These are phyloP conservation scores for Arbutus unedo DNA, from an alignment of 148 eudicot genomes.

Conservation along the genomic window DNA sequence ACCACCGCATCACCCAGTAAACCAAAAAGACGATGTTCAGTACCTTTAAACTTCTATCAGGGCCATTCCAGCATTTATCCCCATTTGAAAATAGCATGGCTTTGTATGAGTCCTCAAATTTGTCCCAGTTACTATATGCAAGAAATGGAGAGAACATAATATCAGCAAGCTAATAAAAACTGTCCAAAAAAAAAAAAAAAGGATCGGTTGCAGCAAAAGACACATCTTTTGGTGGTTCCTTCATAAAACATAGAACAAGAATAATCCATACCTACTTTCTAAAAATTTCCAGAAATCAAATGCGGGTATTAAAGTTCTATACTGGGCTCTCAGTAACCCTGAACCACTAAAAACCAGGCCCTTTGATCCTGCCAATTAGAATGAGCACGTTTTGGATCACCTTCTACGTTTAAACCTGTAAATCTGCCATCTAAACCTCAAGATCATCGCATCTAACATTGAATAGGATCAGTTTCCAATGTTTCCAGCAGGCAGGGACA, in stretches of 20 bases:
- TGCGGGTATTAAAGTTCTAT: neutral
- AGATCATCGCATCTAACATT: neutral
- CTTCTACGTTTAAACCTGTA: no score
- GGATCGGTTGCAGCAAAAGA: neutral
- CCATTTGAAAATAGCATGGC: conserved; percentile 75
- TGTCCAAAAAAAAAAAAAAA: neutral
- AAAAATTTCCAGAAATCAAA: neutral
- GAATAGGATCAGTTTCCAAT: neutral
- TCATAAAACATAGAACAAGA: neutral
- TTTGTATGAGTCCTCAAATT: conserved; percentile 83
- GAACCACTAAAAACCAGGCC: no score
- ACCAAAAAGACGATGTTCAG: neutral
- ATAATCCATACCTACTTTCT: neutral
- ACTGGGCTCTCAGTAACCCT: no score
- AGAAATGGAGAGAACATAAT: conserved; percentile 10
- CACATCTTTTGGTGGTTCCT: neutral
- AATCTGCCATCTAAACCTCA: neutral
- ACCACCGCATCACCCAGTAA: conserved; percentile 1
- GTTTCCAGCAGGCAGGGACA: conserved; percentile 6
- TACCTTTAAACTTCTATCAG: conserved; percentile 94
- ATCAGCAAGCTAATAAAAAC: conserved; percentile 13
- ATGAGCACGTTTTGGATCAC: no score
- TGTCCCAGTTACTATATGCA: conserved; percentile 73
- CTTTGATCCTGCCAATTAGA: no score
- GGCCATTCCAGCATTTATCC: conserved; percentile 99